Percentiles rank a stretch among this genome's conserved stretches.
Evolutionary conservation across 169 alveolate genomes (phyloP).

Genomic region (Eimeria falciformis): DNA sequence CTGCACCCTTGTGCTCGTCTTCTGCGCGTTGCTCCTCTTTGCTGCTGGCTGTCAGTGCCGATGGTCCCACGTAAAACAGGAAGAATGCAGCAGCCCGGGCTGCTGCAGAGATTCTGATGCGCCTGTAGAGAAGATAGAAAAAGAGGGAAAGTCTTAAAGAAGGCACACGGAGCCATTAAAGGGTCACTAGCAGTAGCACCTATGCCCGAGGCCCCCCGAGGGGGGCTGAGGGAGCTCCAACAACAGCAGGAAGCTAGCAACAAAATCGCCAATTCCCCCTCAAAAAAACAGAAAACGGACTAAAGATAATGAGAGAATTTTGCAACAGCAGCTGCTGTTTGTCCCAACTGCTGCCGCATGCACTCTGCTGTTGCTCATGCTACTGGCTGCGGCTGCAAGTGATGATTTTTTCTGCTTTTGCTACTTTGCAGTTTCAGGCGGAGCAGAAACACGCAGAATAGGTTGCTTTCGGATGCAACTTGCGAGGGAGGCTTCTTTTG

Average conservation of each 20-base stretch:
- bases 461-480: no score
- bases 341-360: conserved; percentile 6
- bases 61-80: neutral
- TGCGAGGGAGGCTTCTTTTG: no score
- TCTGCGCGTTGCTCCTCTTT: neutral
- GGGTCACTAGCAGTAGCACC: neutral
- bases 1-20: conserved; percentile 1
- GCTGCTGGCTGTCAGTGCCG: conserved; percentile 9
- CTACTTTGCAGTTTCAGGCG: no score
- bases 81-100: neutral
- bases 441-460: no score
- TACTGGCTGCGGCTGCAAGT: no score
- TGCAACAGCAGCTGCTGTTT: conserved; percentile 17
- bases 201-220: neutral
- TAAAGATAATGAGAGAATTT: neutral
- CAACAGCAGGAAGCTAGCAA: conserved; percentile 15
- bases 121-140: neutral
- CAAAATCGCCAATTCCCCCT: conserved; percentile 3
- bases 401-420: no score
- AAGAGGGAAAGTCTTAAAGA: no score
- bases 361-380: no score
- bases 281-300: conserved; percentile 3
- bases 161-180: neutral
- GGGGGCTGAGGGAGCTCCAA: conserved; percentile 11
- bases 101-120: neutral